These are phyloP conservation scores for Coemansia sp. DNA, from an alignment of 192 early-diverging fungal species.

Conservation along the genomic window DNA sequence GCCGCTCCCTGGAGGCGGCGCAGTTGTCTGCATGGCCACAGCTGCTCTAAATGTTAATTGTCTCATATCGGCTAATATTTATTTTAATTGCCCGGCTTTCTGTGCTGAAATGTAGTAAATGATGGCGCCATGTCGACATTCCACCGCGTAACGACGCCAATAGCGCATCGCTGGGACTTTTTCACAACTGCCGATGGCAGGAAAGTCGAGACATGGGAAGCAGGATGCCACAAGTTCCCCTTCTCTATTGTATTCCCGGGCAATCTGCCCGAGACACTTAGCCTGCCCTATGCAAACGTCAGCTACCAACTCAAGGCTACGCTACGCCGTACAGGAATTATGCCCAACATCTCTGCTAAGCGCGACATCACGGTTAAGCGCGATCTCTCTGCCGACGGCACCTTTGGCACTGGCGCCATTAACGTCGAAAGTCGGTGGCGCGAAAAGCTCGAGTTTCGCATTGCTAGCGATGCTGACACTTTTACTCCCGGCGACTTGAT, in stretches of 20 bases:
- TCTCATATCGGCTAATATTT: conserved; percentile 5
- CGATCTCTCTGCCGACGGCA: conserved; percentile 46
- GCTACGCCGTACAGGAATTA: conserved; percentile 43
- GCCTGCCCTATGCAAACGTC: conserved; percentile 48
- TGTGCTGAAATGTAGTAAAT: conserved; percentile 22
- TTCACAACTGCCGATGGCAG: conserved; percentile 40
- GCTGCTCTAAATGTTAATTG: background rate
- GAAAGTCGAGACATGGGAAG: conserved; percentile 47
- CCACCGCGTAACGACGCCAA: conserved; percentile 41
- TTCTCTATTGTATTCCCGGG: conserved; percentile 49
- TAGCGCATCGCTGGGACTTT: conserved; percentile 46
- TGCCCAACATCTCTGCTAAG: conserved; percentile 32
- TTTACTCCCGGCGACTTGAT: conserved; percentile 41
- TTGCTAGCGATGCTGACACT: conserved; percentile 34
- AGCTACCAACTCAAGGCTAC: conserved; percentile 43
- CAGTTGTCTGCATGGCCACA: background rate
- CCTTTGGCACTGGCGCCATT: conserved; percentile 46
- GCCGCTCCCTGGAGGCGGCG: background rate
- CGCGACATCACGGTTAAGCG: conserved; percentile 38
- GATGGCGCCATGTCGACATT: conserved; percentile 41
- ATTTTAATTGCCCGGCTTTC: background rate
- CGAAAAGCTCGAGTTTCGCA: conserved; percentile 45
- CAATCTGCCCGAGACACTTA: conserved; percentile 42
- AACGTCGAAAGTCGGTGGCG: conserved; percentile 50
- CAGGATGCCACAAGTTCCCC: conserved; percentile 43